Percentiles rank a stretch among this genome's conserved stretches.
Conservation (phyloP, 257 asterid species). For the Ehretia macrophylla region DNA sequence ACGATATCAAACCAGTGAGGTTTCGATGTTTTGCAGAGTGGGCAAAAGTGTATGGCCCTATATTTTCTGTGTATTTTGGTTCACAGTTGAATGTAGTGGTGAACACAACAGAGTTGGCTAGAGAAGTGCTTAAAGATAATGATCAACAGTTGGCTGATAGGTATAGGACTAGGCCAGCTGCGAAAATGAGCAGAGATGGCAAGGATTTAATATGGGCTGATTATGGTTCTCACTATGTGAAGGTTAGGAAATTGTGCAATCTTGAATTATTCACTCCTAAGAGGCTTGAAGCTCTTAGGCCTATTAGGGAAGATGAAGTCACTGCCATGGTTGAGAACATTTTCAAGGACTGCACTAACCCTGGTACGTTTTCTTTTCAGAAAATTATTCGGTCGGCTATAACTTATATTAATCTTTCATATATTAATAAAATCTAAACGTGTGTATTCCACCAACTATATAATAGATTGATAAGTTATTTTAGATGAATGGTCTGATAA, state of each 20-base stretch:
- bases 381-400: not conserved
- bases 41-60: constrained; percentile 29
- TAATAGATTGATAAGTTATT: no score
- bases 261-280: constrained; percentile 71
- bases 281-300: constrained; percentile 71
- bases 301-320: constrained; percentile 82
- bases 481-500: no score
- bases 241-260: constrained; percentile 74
- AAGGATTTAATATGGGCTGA: constrained; percentile 88
- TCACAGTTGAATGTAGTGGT: constrained; percentile 33
- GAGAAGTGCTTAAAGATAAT: constrained; percentile 33
- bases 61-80: constrained; percentile 30
- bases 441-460: no score
- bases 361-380: constrained; percentile 62
- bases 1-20: constrained; percentile 19
- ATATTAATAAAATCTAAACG: no score
- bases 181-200: constrained; percentile 62
- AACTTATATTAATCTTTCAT: not conserved
- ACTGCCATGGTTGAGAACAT: constrained; percentile 69
- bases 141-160: constrained; percentile 35
- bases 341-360: constrained; percentile 44
- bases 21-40: constrained; percentile 28
- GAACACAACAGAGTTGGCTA: constrained; percentile 23
- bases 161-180: constrained; percentile 21
- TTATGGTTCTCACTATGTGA: constrained; percentile 85